These are phyloP conservation scores for Eucalyptus erythrocorys DNA, from an alignment of 345 rosid species.

Conservation along the genomic window DNA sequence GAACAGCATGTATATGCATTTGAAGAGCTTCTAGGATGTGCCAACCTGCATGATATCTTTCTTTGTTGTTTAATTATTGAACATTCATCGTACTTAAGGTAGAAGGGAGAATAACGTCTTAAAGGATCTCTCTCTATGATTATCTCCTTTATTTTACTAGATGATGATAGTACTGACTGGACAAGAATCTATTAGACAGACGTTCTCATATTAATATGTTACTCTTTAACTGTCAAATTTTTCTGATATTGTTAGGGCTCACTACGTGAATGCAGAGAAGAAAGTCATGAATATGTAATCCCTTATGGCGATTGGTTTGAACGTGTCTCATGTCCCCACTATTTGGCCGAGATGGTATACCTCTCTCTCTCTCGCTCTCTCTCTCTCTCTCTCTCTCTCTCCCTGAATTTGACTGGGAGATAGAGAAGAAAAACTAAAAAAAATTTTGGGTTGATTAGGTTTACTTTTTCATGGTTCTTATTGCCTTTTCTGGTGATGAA, in stretches of 20 bases:
- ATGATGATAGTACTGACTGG: not conserved
- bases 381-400: not conserved
- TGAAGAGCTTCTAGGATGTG: not conserved
- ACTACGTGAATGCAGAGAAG: slow-evolving; percentile 18
- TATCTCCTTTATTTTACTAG: not conserved
- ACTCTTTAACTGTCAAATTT: not conserved
- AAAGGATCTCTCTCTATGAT: not conserved
- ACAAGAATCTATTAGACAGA: not conserved
- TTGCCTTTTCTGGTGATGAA: not conserved
- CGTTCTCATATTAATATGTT: not conserved
- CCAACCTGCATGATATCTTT: not conserved
- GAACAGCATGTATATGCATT: not conserved
- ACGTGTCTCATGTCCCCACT: slow-evolving; percentile 67
- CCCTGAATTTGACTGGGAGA: not conserved
- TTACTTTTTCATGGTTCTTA: not conserved
- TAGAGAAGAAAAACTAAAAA: not conserved
- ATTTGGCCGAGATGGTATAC: slow-evolving; percentile 72
- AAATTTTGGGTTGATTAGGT: not conserved
- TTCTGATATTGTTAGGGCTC: slow-evolving; percentile 31
- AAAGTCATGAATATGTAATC: slow-evolving; percentile 24
- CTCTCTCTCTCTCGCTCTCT: not conserved
- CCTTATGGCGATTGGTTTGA: slow-evolving; percentile 82
- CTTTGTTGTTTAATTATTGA: not conserved
- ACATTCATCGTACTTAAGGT: not conserved
- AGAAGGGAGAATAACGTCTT: not conserved